Conservation (phyloP, 805 yeast genomes). For the Wickerhamomyces silvicola region DNA sequence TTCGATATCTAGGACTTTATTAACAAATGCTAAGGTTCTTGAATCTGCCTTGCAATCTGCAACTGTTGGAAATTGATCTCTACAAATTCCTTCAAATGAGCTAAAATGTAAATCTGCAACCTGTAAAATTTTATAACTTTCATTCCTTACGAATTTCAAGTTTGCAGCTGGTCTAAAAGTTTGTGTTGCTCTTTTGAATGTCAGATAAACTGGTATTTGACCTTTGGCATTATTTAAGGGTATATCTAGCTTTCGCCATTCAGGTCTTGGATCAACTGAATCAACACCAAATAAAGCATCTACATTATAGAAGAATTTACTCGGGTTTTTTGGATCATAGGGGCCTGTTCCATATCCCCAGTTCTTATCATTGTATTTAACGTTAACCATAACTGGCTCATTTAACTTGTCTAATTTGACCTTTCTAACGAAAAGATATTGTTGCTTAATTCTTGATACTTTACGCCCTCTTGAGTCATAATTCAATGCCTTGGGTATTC, state of each 20-base stretch:
- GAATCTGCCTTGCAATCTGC: constrained; percentile 63
- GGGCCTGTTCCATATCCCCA: too few relatives aligned
- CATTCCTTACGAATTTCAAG: constrained; percentile 27
- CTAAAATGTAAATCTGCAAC: constrained; percentile 88
- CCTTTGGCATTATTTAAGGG: constrained; percentile 6
- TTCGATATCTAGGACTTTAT: constrained; percentile 62
- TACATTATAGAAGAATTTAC: constrained; percentile 24
- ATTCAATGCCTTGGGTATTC: too few relatives aligned
- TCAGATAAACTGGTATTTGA: constrained; percentile 17
- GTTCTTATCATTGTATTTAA: background rate
- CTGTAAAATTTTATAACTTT: constrained; percentile 73
- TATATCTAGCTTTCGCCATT: constrained; percentile 41
- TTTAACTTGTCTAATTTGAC: too few relatives aligned
- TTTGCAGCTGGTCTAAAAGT: constrained; percentile 3
- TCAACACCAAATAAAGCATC: constrained; percentile 69
- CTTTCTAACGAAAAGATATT: too few relatives aligned
- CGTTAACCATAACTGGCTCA: too few relatives aligned
- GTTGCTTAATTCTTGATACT: too few relatives aligned
- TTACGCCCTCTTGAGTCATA: too few relatives aligned
- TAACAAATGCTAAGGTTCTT: constrained; percentile 52
- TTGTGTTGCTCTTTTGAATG: constrained; percentile 17
- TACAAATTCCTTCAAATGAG: constrained; percentile 76
- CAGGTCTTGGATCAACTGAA: constrained; percentile 70
- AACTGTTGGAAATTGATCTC: constrained; percentile 60
- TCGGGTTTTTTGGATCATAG: constrained; percentile 7